phyloP scores from a whole-genome alignment of 2,329 filamentous ascomycete species.

The Sarocladium oryzae region DNA sequence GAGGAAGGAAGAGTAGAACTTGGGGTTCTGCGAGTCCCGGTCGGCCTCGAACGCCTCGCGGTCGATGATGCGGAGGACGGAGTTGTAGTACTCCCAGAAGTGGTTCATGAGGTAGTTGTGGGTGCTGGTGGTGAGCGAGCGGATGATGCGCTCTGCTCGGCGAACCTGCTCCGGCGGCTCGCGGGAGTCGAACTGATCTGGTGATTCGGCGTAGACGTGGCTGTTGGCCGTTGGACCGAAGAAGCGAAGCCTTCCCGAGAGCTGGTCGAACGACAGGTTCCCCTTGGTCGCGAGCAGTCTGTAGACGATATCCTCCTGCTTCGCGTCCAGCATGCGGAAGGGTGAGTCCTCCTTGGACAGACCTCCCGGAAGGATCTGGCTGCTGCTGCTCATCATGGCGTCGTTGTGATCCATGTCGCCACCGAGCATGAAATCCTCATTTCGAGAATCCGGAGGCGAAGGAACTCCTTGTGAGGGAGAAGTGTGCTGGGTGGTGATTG shows the following conservation, averaged over 20 bases:
- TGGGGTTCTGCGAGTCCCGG: conserved; percentile 35
- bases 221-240: conserved; percentile 48
- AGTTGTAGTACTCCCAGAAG: conserved; percentile 47
- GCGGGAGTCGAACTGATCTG: conserved; percentile 26
- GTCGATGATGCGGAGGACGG: conserved; percentile 42
- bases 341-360: conserved; percentile 23
- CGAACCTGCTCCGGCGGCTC: conserved; percentile 39
- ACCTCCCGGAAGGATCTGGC: conserved; percentile 9
- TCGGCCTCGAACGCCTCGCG: conserved; percentile 42
- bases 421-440: conserved; percentile 22
- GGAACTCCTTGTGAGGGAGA: conserved; percentile 19
- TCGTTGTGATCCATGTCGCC: conserved; percentile 20
- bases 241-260: conserved; percentile 43
- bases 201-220: conserved; percentile 40
- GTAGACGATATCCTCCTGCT: conserved; percentile 41
- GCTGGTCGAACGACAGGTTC: conserved; percentile 44
- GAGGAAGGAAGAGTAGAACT: conserved; percentile 45
- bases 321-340: conserved; percentile 30
- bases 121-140: conserved; percentile 36
- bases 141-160: conserved; percentile 41
- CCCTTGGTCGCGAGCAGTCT: conserved; percentile 42
- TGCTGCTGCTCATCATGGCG: conserved; percentile 16
- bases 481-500: neutral
- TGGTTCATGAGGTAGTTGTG: conserved; percentile 45
- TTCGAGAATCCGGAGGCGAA: conserved; percentile 26